A percentile compares a stretch with the other conserved stretches of the same genome.
Evolutionary conservation across 202 grass and related monocot genomes (phyloP).

Genomic region (Panicum hallii): DNA sequence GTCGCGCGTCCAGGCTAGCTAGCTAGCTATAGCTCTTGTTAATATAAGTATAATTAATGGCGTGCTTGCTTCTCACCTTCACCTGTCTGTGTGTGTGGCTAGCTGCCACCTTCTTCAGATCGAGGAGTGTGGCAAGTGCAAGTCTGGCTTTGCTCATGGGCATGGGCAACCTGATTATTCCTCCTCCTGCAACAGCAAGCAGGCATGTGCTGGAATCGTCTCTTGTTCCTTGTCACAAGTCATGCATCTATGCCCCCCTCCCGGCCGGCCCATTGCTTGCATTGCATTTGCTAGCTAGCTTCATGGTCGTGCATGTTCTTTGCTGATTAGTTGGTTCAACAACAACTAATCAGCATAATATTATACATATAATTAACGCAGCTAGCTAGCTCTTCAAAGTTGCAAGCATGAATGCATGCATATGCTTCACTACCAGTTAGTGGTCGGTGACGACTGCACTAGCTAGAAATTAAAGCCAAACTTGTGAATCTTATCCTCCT

Average conservation of each 20-base stretch:
- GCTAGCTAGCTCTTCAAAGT: too few species aligned
- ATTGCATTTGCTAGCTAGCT: too few species aligned
- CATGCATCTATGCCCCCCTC: too few species aligned
- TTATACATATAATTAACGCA: too few species aligned
- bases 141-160: conserved; percentile 41
- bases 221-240: conserved; percentile 47
- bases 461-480: neutral
- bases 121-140: conserved; percentile 37
- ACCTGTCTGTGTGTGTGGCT: neutral
- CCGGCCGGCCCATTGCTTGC: too few species aligned
- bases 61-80: neutral
- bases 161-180: conserved; percentile 24
- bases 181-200: neutral
- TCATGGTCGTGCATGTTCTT: neutral
- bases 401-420: neutral
- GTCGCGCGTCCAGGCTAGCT: too few species aligned
- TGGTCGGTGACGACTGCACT: neutral
- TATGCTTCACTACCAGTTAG: conserved; percentile 15
- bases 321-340: neutral
- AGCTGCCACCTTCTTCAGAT: too few species aligned
- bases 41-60: conserved; percentile 8
- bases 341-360: too few species aligned
- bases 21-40: neutral
- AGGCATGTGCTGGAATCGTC: conserved; percentile 54
- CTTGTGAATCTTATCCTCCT: conserved; percentile 1